phyloP scores from a whole-genome alignment of 108 stramenopile species.

The Fragilariopsis cylindrus region DNA sequence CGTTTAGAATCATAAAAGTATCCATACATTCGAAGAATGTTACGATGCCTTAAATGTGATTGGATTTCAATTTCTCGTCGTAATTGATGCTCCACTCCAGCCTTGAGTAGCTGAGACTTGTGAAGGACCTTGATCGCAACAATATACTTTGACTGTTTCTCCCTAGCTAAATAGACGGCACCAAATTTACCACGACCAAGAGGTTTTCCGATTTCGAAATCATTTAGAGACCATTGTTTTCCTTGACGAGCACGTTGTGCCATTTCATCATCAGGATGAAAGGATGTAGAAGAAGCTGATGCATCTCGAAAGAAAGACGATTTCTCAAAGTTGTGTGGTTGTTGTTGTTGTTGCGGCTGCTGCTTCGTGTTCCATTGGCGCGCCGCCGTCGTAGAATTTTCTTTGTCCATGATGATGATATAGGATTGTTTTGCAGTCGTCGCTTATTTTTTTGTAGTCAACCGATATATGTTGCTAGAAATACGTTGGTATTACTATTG shows the following conservation, averaged over 20 bases:
- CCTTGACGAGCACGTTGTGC: constrained; percentile 37
- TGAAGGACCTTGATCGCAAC: constrained; percentile 98
- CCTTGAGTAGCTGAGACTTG: constrained; percentile 95
- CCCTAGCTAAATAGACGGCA: constrained; percentile 96
- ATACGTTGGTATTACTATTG: background rate
- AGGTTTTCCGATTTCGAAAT: constrained; percentile 99
- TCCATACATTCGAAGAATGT: constrained; percentile 97
- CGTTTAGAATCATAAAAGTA: constrained; percentile 97
- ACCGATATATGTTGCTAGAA: background rate
- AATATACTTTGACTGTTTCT: constrained; percentile 91
- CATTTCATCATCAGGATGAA: constrained; percentile 13
- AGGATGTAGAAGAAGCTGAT: background rate
- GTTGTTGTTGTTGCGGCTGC: constrained; percentile 18
- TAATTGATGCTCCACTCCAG: constrained; percentile 97
- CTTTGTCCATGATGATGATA: constrained; percentile 22
- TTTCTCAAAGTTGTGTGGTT: constrained; percentile 17
- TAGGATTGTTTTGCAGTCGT: background rate
- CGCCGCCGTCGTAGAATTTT: constrained; percentile 7
- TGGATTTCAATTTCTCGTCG: constrained; percentile 99
- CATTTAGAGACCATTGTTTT: constrained; percentile 84
- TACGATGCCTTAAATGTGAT: constrained; percentile 91
- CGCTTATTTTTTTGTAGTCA: background rate
- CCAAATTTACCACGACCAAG: constrained; percentile 98
- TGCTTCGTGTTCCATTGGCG: constrained; percentile 11
- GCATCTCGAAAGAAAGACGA: background rate